Conservation (phyloP, 306 rosid species). For the Senna siamea region DNA sequence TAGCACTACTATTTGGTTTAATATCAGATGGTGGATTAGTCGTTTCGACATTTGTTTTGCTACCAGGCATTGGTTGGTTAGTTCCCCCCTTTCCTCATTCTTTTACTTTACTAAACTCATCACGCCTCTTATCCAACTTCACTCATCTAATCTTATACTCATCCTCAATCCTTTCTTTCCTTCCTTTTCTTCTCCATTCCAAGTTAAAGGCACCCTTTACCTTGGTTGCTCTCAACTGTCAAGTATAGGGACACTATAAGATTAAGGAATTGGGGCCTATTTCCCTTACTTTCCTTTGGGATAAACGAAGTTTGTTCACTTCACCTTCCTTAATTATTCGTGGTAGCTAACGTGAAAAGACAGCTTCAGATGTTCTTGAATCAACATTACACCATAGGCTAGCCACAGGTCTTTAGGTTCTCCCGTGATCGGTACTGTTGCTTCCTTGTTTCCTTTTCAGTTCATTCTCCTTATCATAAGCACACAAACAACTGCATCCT, state of each 20-base stretch:
- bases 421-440: slow-evolving; percentile 21
- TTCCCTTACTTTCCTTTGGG: neutral
- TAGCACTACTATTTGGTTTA: slow-evolving; percentile 64
- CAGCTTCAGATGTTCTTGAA: slow-evolving; percentile 20
- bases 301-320: slow-evolving; percentile 7
- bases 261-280: too few relatives aligned
- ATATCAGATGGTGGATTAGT: slow-evolving; percentile 84
- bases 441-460: slow-evolving; percentile 16
- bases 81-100: slow-evolving; percentile 2
- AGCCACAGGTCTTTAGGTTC: neutral
- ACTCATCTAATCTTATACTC: too few relatives aligned
- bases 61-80: slow-evolving; percentile 95
- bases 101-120: too few relatives aligned
- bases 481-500: neutral
- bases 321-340: slow-evolving; percentile 9
- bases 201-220: too few relatives aligned
- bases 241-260: too few relatives aligned
- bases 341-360: neutral
- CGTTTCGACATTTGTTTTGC: slow-evolving; percentile 91
- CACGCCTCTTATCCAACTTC: neutral
- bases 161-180: too few relatives aligned
- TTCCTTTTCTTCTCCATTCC: too few relatives aligned
- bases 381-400: slow-evolving; percentile 23
- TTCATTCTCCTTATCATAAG: neutral
- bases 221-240: too few relatives aligned